A percentile compares a stretch with the other conserved stretches of the same genome.
Evolutionary conservation across 2,329 filamentous ascomycete species (phyloP).

Genomic region (Fonsecaea nubica): DNA sequence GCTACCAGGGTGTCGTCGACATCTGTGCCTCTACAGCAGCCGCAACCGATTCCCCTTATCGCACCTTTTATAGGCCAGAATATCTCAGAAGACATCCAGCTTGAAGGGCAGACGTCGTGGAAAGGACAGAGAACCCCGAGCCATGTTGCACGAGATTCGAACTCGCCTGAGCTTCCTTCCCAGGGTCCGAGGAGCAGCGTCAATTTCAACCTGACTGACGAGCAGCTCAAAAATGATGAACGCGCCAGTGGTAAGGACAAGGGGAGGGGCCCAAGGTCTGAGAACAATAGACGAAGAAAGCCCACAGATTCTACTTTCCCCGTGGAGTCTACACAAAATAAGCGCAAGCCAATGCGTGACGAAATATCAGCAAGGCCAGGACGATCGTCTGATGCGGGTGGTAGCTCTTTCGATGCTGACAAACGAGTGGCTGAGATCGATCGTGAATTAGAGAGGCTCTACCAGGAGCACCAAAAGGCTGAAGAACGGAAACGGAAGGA

Average conservation of each 20-base stretch:
- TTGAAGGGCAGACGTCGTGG: neutral
- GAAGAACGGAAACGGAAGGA: slow-evolving; percentile 29
- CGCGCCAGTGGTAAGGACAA: slow-evolving; percentile 41
- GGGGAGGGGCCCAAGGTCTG: slow-evolving; percentile 39
- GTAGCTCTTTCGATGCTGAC: slow-evolving; percentile 24
- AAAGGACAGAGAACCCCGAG: neutral
- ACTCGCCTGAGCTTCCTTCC: slow-evolving; percentile 31
- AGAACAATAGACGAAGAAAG: slow-evolving; percentile 37
- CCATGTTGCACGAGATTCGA: slow-evolving; percentile 27
- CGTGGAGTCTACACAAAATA: neutral
- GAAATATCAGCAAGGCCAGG: neutral
- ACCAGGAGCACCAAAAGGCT: slow-evolving; percentile 34
- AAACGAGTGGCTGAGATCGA: slow-evolving; percentile 39
- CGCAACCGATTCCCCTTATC: slow-evolving; percentile 77
- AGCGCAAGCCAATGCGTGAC: neutral
- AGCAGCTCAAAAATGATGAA: slow-evolving; percentile 59
- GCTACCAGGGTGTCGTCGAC: slow-evolving; percentile 37
- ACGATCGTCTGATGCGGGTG: slow-evolving; percentile 12
- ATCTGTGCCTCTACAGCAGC: slow-evolving; percentile 77
- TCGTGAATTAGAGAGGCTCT: slow-evolving; percentile 36
- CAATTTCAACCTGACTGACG: slow-evolving; percentile 64
- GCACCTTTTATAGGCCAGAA: slow-evolving; percentile 50
- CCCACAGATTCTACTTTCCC: slow-evolving; percentile 21
- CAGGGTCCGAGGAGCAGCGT: slow-evolving; percentile 59
- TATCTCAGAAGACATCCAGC: neutral